These are phyloP conservation scores for Lyophyllum semitale DNA, from an alignment of 768 basidiomycete genomes.

Conservation along the genomic window DNA sequence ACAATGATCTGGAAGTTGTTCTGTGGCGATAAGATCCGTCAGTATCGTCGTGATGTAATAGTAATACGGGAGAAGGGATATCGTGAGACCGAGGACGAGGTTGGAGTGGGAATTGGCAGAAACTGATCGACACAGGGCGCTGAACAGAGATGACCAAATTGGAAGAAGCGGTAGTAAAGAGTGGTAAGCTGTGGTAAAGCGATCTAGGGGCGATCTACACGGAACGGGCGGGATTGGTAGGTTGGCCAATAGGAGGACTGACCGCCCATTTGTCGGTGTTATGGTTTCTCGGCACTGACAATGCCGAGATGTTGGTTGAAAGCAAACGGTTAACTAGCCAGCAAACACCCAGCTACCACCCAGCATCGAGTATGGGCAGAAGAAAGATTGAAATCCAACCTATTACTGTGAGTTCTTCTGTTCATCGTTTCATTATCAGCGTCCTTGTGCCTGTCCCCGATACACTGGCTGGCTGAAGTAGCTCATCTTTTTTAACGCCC, in stretches of 20 bases:
- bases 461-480: neutral
- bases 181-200: no score
- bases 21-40: slow-evolving; percentile 10
- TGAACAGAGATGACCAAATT: slow-evolving; percentile 9
- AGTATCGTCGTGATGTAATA: neutral
- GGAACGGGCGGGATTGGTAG: slow-evolving; percentile 2
- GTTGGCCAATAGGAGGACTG: slow-evolving; percentile 4
- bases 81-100: slow-evolving; percentile 7
- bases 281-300: slow-evolving; percentile 1
- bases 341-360: slow-evolving; percentile 25
- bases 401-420: slow-evolving; percentile 58
- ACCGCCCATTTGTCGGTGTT: slow-evolving; percentile 12
- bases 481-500: neutral
- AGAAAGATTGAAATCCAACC: slow-evolving; percentile 83
- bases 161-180: no score
- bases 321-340: slow-evolving; percentile 11
- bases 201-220: slow-evolving; percentile 14
- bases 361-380: slow-evolving; percentile 49
- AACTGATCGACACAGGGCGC: slow-evolving; percentile 7
- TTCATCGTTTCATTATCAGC: slow-evolving; percentile 16
- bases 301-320: slow-evolving; percentile 15
- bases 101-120: slow-evolving; percentile 7
- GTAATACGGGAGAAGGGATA: slow-evolving; percentile 4
- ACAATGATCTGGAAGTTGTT: neutral
- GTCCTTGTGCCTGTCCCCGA: slow-evolving; percentile 22